Base-by-base conservation (phyloP, 192 early-diverging fungal species). In the Umbelopsis ramanniana region DNA sequence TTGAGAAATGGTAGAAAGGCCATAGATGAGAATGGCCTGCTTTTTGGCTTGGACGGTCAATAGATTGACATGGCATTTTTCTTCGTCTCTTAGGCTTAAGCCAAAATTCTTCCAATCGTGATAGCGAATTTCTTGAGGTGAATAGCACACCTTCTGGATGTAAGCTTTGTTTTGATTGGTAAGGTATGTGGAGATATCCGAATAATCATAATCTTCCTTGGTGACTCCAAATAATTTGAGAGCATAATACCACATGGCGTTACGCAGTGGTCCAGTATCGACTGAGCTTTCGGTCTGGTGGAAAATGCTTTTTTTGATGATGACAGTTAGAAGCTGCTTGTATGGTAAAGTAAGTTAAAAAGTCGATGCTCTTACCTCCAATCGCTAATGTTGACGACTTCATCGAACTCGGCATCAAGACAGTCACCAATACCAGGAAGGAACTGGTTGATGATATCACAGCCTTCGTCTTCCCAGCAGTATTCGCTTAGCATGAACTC, bases 381-480 rank as follows among this genome's bases (percentile, higher is more conserved):
- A 70, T 86, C 85, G 7, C 85, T 87, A 66, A 85, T 82, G 69
- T 85, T 83, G 14, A 79, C 69, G 5, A 82, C 80, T 77, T 87
- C 85, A 19, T 68, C 55, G 38, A 87, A 87, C 38, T 85, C 84
- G 22, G 79, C 79, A 66, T 87, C 84, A 8, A 88, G 69, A 9
- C 70, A 54, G 46, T 88, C 86, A 43, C 87, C 84, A 24, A 84
- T 73, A 45, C 76, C 82, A 5, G 85, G 84, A 12, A 88, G 72
- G 53, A 71, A 87, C 43, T 84, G 78, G 6, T 80, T 82, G 14
- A 84, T 76, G 14, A 85, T 68, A 4, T 78, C 77, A 4, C 77
- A 82, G 4, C 85, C 87, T 50, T 88, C 84, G 17, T 87, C 84
- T 74, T 86, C 85, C 87, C 87, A 88, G 6, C 82, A 77, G 72